Base-by-base conservation (phyloP, 2,329 filamentous ascomycete species). In the Zymoseptoria tritici region DNA sequence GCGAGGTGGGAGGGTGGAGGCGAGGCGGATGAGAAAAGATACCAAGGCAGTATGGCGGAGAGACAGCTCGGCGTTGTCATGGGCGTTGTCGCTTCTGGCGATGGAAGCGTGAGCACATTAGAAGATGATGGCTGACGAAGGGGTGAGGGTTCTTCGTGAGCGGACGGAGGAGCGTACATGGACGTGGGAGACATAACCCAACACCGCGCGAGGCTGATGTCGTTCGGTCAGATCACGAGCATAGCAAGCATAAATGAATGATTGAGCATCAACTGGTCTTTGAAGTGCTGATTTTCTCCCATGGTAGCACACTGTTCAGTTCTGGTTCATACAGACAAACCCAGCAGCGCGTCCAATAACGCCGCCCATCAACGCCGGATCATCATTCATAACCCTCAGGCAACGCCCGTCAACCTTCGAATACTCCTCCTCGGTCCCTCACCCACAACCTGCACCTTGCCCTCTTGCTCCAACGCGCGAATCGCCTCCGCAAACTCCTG, bases 351-450 rank as follows among this genome's bases (percentile, higher is more conserved):
- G n/a, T 42, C 4, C 36, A 16, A 42, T 42, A 42, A 42, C 36
- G 36, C 36, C 36, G 36, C 9, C 31, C 31, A 11, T 36, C 11
- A 42, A 42, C 36, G 11, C 36, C 36, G 16, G 11, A 42, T 51
- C 53, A 49, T 51, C 52, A 52, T 13, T 54, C 50, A 31, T 52
- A 56, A 9, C 20, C 53, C 20, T 31, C 54, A 75, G 67, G 74
- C 72, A 62, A 77, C 72, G 9, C 82, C 83, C 20, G 79, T 89
- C 52, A 96, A 84, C 68, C 91, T 85, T 70, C 93, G 85, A 55
- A 99, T 86, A 64, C 78, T 90, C 77, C 87, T 90, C 75, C 93
- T 85, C 19, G 88, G 83, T 3, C 94, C 94, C 68, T 97, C 93
- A 0, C 94, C 94, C 36, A 82, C 81, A 19, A 97, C 80, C 75